These are phyloP conservation scores for Nissolia schottii DNA, from an alignment of 306 rosid genomes.

Conservation along the genomic window DNA sequence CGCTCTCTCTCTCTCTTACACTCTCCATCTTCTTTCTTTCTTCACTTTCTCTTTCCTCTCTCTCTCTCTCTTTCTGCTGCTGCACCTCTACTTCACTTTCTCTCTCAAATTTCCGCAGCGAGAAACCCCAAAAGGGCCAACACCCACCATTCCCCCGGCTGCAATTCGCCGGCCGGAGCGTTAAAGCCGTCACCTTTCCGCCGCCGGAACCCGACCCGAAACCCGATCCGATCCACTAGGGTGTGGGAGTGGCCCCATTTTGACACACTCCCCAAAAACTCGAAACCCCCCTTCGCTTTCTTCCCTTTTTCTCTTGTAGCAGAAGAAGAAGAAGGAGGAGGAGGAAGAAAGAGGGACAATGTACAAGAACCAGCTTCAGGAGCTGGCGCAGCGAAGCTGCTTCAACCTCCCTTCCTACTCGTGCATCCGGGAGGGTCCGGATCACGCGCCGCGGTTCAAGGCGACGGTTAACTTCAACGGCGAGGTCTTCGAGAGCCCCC, in stretches of 20 bases:
- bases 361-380: conserved; percentile 99
- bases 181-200: background rate
- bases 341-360: conserved; percentile 42
- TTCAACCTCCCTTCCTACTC: conserved; percentile 94
- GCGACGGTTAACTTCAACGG: conserved; percentile 95
- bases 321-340: background rate
- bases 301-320: background rate
- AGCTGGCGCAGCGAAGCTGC: conserved; percentile 99
- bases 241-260: background rate
- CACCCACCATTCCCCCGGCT: conserved; percentile 22
- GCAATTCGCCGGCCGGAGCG: background rate
- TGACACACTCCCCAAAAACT: background rate
- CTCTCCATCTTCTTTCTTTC: background rate
- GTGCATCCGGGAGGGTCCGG: conserved; percentile 95
- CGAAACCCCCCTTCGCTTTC: background rate
- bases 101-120: conserved; percentile 5
- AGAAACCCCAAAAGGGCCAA: conserved; percentile 19
- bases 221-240: conserved; percentile 65
- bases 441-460: conserved; percentile 98
- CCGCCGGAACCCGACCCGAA: conserved; percentile 17
- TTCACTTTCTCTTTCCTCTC: conserved; percentile 17
- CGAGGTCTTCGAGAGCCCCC: conserved; percentile 91
- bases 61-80: conserved; percentile 1
- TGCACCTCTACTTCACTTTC: conserved; percentile 15
- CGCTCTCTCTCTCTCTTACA: background rate